Evolutionary conservation across 441 rosid species (phyloP), one percentile per base, ranked within the genome.

Genomic region (Bruguiera hainesii): DNA sequence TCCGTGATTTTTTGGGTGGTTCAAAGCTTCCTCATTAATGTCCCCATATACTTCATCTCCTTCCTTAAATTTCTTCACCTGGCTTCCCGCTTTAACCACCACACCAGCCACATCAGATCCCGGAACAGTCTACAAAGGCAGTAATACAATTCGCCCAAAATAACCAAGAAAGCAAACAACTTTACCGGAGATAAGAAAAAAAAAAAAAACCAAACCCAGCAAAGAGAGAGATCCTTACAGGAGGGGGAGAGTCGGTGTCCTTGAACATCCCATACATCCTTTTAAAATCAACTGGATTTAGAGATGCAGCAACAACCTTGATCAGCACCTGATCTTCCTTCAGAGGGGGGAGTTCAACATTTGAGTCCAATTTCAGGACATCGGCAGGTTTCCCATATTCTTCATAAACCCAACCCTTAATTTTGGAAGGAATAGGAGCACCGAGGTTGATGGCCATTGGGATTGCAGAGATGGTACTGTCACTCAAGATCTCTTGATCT

Each of bases 91-190:
- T 50, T 90, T 85, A 28, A 88, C 91, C 68, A 88, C 93, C 55
- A 88, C 79, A 25, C 95, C 93, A n/a, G 95, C 87, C 9, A 90
- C 95, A 56, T 90, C 93, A 55, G 85, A 88, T 48, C 97, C 95
- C 53, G 91, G 89, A 75, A 88, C 87, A 42, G 91, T 88, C 92
- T 88, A 57, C 52, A 21, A 63, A 68, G 19, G 31, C 19, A 61
- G 53, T 35, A 31, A 9, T 4, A 35, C 8, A 66, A 3, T 53
- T 63, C 26, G 6, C 18, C 19, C 26, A 25, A 6, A 46, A 3
- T 18, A 26, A 25, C 25, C 20, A 21, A 13, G 28, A 0, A 51
- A 31, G 42, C 52, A 11, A 20, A 16, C 28, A 50, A 64, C 11
- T 53, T 23, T 55, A 31, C 0, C 16, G 16, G n/a, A 57, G 6